These are phyloP conservation scores for Trichothecium roseum DNA, from an alignment of 2,329 filamentous ascomycete genomes.

Conservation along the genomic window DNA sequence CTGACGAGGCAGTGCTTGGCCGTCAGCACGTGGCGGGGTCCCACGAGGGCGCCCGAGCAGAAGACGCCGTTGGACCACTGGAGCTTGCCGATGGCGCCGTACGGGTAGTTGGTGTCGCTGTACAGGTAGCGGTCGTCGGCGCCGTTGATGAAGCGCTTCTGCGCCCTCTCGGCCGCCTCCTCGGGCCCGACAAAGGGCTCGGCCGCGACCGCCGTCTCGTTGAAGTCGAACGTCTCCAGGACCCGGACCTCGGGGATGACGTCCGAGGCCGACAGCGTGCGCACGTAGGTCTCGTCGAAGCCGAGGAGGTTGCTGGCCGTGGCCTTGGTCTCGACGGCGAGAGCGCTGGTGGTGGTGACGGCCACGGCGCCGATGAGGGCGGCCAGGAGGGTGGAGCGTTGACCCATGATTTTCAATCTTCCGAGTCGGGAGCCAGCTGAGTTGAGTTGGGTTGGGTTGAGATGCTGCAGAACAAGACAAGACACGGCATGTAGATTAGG, in stretches of 20 bases:
- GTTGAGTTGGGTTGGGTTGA: no score
- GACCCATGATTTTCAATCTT: no score
- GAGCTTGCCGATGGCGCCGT: slow-evolving; percentile 11
- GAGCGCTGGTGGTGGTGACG: no score
- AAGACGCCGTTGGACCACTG: slow-evolving; percentile 10
- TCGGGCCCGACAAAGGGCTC: neutral
- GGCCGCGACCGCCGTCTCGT: slow-evolving; percentile 1
- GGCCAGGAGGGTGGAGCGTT: no score
- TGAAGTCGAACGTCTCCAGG: neutral
- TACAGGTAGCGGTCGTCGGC: slow-evolving; percentile 11
- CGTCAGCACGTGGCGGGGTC: slow-evolving; percentile 17
- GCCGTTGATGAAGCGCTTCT: slow-evolving; percentile 13
- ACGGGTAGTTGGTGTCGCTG: slow-evolving; percentile 10
- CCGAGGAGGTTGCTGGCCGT: neutral
- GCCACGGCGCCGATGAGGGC: no score
- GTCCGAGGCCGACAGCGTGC: neutral
- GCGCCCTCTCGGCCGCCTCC: neutral
- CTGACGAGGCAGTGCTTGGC: slow-evolving; percentile 15
- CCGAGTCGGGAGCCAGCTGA: no score
- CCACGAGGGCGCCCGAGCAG: slow-evolving; percentile 16
- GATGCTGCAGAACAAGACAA: no score
- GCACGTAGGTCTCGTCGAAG: slow-evolving; percentile 1
- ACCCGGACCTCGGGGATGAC: neutral
- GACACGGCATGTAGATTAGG: no score
- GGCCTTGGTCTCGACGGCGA: no score